These are phyloP conservation scores for Lenwebbia sp. DNA, from an alignment of 345 rosid species.

Conservation along the genomic window DNA sequence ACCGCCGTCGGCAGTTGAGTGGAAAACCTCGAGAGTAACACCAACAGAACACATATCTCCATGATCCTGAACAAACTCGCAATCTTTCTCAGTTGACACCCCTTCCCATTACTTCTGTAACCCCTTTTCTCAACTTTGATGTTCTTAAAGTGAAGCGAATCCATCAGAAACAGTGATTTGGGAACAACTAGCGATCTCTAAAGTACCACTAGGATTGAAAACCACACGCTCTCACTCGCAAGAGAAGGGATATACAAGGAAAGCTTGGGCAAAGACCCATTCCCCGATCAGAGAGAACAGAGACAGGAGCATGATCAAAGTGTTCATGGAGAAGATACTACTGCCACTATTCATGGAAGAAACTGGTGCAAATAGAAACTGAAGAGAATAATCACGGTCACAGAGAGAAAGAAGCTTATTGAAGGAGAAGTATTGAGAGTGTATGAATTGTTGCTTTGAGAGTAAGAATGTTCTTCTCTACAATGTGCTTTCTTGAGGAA, in stretches of 20 bases:
- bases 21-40: slow-evolving; percentile 50
- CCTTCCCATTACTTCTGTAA: slow-evolving; percentile 15
- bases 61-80: slow-evolving; percentile 45
- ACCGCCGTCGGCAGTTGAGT: slow-evolving; percentile 39
- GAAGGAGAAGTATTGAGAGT: not conserved
- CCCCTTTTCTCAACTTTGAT: slow-evolving; percentile 43
- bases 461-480: slow-evolving; percentile 13
- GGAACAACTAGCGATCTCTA: not conserved
- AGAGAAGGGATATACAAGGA: slow-evolving; percentile 9
- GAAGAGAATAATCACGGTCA: not conserved
- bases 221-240: slow-evolving; percentile 14
- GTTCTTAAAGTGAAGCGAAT: slow-evolving; percentile 34
- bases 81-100: slow-evolving; percentile 22
- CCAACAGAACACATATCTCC: slow-evolving; percentile 40
- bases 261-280: slow-evolving; percentile 7
- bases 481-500: not conserved
- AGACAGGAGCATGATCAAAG: slow-evolving; percentile 9
- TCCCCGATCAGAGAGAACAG: slow-evolving; percentile 15
- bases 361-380: not conserved
- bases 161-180: slow-evolving; percentile 27
- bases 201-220: not conserved
- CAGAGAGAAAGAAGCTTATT: not conserved
- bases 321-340: not conserved
- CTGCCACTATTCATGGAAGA: slow-evolving; percentile 4
- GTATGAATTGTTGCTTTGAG: not conserved